A percentile compares a stretch with the other conserved stretches of the same genome.
phyloP scores from a whole-genome alignment of 2,329 filamentous ascomycete genomes.

The Sclerotinia borealis region DNA sequence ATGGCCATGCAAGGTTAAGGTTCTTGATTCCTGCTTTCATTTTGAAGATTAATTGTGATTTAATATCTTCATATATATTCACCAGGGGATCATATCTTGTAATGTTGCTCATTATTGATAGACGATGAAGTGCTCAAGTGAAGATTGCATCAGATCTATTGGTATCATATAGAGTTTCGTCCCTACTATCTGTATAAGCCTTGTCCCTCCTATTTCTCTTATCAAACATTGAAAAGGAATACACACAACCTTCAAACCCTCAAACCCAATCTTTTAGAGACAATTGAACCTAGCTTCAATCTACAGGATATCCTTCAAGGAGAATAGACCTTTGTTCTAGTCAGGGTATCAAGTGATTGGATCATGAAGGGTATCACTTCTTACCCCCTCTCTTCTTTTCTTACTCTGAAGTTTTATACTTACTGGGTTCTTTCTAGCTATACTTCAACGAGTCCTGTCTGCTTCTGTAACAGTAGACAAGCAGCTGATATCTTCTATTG shows the following conservation, averaged over 20 bases:
- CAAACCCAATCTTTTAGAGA: neutral
- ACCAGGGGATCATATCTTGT: neutral
- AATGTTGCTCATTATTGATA: neutral
- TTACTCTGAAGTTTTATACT: slow-evolving; percentile 11
- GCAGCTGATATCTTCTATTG: slow-evolving; percentile 83
- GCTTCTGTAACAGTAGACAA: slow-evolving; percentile 94
- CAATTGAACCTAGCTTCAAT: neutral
- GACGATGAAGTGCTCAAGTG: neutral
- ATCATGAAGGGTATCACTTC: slow-evolving; percentile 35
- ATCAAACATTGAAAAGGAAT: neutral
- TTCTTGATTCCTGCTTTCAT: neutral
- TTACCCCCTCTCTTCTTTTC: neutral
- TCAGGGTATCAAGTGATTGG: neutral
- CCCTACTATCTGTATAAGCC: too few species aligned
- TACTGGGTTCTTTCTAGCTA: slow-evolving; percentile 49
- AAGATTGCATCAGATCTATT: neutral
- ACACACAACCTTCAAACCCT: too few species aligned
- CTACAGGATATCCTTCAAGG: too few species aligned
- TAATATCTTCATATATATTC: too few species aligned
- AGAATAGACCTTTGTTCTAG: neutral
- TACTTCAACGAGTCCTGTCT: slow-evolving; percentile 88
- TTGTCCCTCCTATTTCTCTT: too few species aligned
- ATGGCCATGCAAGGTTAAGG: neutral
- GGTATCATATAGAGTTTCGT: neutral
- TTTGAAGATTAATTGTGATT: neutral